Evolutionary conservation across 2,329 filamentous ascomycete species (phyloP).

Genomic region (Parafenestella ontariensis): DNA sequence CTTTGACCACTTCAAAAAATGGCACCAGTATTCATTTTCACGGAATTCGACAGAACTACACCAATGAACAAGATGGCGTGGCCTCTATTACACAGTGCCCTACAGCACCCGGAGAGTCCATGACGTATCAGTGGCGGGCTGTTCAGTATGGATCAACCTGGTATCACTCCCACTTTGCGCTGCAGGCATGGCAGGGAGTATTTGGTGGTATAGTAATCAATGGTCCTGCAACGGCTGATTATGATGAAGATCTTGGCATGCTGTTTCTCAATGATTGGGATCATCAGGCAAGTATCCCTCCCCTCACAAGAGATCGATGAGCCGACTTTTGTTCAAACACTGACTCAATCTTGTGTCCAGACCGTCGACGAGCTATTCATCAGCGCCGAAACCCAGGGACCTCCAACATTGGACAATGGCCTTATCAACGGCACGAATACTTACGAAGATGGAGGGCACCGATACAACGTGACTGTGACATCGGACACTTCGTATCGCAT

Average conservation of each 20-base stretch:
- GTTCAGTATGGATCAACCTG: constrained; percentile 51
- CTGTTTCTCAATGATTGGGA: constrained; percentile 55
- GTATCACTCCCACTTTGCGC: constrained; percentile 53
- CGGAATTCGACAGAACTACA: constrained; percentile 41
- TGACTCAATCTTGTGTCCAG: constrained; percentile 7
- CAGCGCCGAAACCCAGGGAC: constrained; percentile 32
- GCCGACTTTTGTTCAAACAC: not conserved
- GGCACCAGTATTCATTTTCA: constrained; percentile 45
- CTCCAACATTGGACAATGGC: constrained; percentile 50
- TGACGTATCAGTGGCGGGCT: constrained; percentile 47
- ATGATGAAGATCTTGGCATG: constrained; percentile 54
- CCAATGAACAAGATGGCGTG: constrained; percentile 42
- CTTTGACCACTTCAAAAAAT: constrained; percentile 32
- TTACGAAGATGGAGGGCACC: constrained; percentile 38
- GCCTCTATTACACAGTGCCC: constrained; percentile 44
- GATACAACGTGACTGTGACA: constrained; percentile 48
- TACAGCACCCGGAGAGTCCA: constrained; percentile 25
- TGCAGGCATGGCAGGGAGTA: constrained; percentile 52
- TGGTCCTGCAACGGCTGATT: constrained; percentile 49
- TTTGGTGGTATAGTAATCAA: constrained; percentile 52
- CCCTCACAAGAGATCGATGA: not conserved
- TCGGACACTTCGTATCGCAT: constrained; percentile 52
- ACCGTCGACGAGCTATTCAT: constrained; percentile 48
- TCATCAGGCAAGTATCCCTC: constrained; percentile 34
- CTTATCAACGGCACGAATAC: constrained; percentile 56